A percentile compares a stretch with the other conserved stretches of the same genome.
These are phyloP conservation scores for Echeveria elegans DNA, from an alignment of 164 flowering plant species.

Conservation along the genomic window DNA sequence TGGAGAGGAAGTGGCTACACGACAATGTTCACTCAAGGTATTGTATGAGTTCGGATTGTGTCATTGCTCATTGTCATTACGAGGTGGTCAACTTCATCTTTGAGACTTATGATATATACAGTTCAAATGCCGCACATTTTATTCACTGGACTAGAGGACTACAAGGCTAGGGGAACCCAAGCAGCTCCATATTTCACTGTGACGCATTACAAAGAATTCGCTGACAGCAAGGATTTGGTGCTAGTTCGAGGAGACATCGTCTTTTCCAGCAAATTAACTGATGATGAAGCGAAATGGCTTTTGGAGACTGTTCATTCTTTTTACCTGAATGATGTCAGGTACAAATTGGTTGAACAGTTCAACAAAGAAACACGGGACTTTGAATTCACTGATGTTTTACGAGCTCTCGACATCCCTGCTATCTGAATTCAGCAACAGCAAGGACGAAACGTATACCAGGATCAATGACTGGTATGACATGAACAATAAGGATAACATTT, in stretches of 20 bases:
- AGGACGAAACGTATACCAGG: too few species aligned
- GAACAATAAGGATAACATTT: neutral
- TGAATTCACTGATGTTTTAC: conserved; percentile 83
- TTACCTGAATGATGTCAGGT: conserved; percentile 73
- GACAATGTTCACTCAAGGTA: conserved; percentile 95
- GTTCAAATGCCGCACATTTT: conserved; percentile 81
- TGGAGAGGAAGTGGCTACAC: conserved; percentile 82
- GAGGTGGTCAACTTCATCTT: neutral
- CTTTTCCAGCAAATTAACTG: conserved; percentile 79
- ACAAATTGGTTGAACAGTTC: conserved; percentile 80
- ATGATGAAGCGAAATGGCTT: conserved; percentile 77
- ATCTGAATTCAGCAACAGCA: conserved; percentile 20
- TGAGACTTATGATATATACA: conserved; percentile 32
- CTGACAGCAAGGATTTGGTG: conserved; percentile 77
- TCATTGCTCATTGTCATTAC: too few species aligned
- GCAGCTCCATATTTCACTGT: conserved; percentile 82
- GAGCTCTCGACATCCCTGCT: conserved; percentile 62
- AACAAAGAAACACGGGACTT: conserved; percentile 76
- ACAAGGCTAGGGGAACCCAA: conserved; percentile 95
- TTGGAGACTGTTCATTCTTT: conserved; percentile 77
- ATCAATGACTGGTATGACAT: neutral
- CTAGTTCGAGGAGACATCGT: conserved; percentile 85
- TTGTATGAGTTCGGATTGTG: conserved; percentile 4
- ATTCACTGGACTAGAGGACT: conserved; percentile 96
- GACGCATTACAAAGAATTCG: conserved; percentile 69